Conservation (phyloP, 495 filamentous ascomycete species). For the Talaromyces wortmannii region DNA sequence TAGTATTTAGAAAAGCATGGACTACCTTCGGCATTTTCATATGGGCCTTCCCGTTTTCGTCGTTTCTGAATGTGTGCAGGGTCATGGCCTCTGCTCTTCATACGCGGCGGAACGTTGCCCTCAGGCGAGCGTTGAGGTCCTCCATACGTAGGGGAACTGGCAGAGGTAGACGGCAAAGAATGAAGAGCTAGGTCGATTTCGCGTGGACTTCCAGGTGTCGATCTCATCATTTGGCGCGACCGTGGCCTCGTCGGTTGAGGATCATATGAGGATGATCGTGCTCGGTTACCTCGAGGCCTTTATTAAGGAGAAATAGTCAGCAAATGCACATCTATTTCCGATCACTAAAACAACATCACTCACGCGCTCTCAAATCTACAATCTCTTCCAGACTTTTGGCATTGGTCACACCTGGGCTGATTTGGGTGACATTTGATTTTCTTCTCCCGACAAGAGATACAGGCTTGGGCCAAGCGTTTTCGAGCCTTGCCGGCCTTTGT, state of each 20-base stretch:
- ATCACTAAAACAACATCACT: slow-evolving; percentile 33
- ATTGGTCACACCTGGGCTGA: slow-evolving; percentile 77
- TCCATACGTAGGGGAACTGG: not conserved
- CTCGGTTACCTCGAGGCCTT: slow-evolving; percentile 34
- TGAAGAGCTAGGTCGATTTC: not conserved
- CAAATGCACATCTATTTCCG: not conserved
- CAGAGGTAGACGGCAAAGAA: not conserved
- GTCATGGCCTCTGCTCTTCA: not conserved
- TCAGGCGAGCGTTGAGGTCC: not conserved
- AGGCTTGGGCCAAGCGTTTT: slow-evolving; percentile 83
- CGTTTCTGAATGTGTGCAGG: not conserved
- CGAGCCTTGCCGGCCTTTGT: slow-evolving; percentile 90
- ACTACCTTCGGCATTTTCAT: not conserved
- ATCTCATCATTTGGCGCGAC: slow-evolving; percentile 13
- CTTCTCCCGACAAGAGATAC: slow-evolving; percentile 87
- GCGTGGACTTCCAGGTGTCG: slow-evolving; percentile 18
- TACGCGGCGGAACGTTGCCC: not conserved
- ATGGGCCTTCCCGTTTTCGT: not conserved
- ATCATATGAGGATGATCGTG: slow-evolving; percentile 24
- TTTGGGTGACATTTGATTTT: slow-evolving; percentile 95
- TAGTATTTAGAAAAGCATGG: not conserved
- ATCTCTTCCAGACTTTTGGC: slow-evolving; percentile 76
- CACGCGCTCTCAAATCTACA: slow-evolving; percentile 88
- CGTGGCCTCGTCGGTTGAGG: slow-evolving; percentile 37
- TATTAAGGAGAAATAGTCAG: not conserved